Conservation (phyloP, 2,329 filamentous ascomycete species). For the Hymenoscyphus repandus region DNA sequence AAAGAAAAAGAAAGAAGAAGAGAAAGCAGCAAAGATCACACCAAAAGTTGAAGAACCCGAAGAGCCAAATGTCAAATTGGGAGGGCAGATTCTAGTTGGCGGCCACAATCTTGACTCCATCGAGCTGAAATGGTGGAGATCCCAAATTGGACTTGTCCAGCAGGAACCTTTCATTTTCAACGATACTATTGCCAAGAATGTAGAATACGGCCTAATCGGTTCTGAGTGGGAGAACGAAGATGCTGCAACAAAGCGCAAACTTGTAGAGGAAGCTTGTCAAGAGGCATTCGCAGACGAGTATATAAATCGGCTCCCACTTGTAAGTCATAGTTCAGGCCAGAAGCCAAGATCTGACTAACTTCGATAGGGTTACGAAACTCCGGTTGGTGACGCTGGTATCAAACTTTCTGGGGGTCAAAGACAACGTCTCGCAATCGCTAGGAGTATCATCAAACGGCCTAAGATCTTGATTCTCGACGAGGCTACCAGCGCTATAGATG, state of each 20-base stretch:
- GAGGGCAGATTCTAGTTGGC: slow-evolving; percentile 49
- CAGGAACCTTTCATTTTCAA: slow-evolving; percentile 67
- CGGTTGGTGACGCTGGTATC: slow-evolving; percentile 71
- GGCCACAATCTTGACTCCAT: slow-evolving; percentile 50
- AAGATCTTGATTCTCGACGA: slow-evolving; percentile 69
- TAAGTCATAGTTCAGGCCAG: slow-evolving; percentile 22
- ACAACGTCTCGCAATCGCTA: slow-evolving; percentile 66
- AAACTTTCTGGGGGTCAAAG: slow-evolving; percentile 76
- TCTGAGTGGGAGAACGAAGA: slow-evolving; percentile 47
- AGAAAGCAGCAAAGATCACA: slow-evolving; percentile 25
- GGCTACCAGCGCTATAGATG: slow-evolving; percentile 46
- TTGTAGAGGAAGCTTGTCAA: slow-evolving; percentile 59
- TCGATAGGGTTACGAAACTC: slow-evolving; percentile 60
- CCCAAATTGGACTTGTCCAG: slow-evolving; percentile 60
- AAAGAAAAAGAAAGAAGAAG: slow-evolving; percentile 23
- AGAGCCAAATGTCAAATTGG: slow-evolving; percentile 39
- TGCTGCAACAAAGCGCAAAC: slow-evolving; percentile 49
- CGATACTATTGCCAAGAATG: slow-evolving; percentile 58
- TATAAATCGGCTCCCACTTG: slow-evolving; percentile 55
- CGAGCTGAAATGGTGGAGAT: slow-evolving; percentile 56
- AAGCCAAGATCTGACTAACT: slow-evolving; percentile 5
- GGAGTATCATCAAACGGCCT: slow-evolving; percentile 67
- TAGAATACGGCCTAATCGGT: slow-evolving; percentile 52
- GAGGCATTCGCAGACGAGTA: slow-evolving; percentile 68
- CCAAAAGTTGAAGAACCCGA: slow-evolving; percentile 32